Percentiles rank a stretch among this genome's conserved stretches.
Evolutionary conservation across 2,329 filamentous ascomycete species (phyloP).

Genomic region (Pseudofabraea citricarpa): DNA sequence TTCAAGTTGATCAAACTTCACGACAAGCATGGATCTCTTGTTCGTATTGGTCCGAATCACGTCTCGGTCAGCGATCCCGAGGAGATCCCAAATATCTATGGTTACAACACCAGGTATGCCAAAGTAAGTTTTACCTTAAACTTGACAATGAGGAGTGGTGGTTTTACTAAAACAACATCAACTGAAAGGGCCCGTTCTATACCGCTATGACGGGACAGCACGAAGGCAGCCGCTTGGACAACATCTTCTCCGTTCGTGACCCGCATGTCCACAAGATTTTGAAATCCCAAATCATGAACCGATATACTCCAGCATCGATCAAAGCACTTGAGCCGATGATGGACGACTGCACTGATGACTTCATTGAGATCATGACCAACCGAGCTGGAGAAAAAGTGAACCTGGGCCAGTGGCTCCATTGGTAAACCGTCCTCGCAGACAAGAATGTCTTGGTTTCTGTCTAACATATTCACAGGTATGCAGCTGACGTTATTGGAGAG

Average conservation of each 20-base stretch:
- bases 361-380: background rate
- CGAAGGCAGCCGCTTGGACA: no score
- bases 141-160: no score
- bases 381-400: background rate
- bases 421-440: background rate
- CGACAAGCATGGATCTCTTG: no score
- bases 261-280: background rate
- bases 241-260: background rate
- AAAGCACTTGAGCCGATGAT: background rate
- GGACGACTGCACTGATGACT: constrained; percentile 3
- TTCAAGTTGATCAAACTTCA: no score
- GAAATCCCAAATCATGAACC: background rate
- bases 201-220: no score
- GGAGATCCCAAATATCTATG: no score
- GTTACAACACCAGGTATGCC: no score
- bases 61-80: no score
- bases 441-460: background rate
- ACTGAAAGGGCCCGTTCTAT: no score
- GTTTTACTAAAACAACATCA: no score
- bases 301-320: background rate
- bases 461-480: constrained; percentile 3
- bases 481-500: constrained; percentile 9
- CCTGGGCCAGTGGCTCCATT: constrained; percentile 5
- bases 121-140: no score
- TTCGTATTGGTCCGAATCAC: no score